Evolutionary conservation across 108 stramenopile genomes (phyloP), one percentile per base, ranked within the genome.

Genomic region (Asterionellopsis glacialis): DNA sequence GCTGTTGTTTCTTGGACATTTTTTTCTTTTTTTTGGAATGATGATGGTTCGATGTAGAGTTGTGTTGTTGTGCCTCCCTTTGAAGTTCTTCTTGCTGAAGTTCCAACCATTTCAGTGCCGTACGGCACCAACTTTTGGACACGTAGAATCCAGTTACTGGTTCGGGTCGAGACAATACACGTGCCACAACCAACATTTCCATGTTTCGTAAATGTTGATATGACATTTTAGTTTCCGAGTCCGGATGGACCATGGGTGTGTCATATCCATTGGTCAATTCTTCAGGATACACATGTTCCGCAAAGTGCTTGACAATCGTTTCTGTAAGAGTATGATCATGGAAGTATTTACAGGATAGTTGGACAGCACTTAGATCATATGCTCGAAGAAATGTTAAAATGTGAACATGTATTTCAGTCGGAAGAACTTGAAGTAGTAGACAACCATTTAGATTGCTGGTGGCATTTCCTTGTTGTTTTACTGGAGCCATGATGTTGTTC

Each of bases 81-180:
- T 69, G 47, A 75, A 64, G 22, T 47, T 72, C 78, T 61, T 85
- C 82, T 64, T 85, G 81, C 41, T 82, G 80, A 18, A 76, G 75
- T 62, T 95, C 93, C 11, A 95, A 59, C 93, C 93, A 95, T 24
- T 82, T 75, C 5, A 95, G 54, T 0, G 93, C 88, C 49, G 81
- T 74, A 49, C 84, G 83, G 63, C 90, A 86, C 93, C 93, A 95
- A 12, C 76, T 63, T 58, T 95, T 95, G 52, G 76, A 79, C 28
- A 95, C 84, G 45, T 83, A 88, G 42, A 85, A 95, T 9, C 84
- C 80, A 7, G 42, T 23, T 24, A 70, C 55, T 4, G 92, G 88
- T 66, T 95, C 93, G 0, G 93, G 90, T 51, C 82, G 67, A 23
- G 63, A 70, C 27, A 95, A 68, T 27, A 87, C 84, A n/a, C 93